Percentiles rank a stretch among this genome's conserved stretches.
These are phyloP conservation scores for Aspergillus pseudoviridinutans DNA, from an alignment of 2,329 filamentous ascomycete species.

Conservation along the genomic window DNA sequence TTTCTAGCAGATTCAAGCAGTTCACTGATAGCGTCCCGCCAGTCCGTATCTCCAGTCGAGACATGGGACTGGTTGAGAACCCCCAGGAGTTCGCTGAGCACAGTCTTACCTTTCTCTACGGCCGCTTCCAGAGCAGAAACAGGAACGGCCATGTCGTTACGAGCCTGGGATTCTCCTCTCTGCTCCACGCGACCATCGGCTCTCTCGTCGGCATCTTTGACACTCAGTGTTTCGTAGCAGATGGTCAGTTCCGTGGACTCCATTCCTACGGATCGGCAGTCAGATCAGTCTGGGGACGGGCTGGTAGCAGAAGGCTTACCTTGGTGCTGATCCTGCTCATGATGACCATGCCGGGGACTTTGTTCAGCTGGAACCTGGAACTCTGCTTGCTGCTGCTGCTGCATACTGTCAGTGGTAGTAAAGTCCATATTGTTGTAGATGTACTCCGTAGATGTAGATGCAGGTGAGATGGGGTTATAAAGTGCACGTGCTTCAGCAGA, in stretches of 20 bases:
- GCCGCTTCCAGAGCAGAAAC: constrained; percentile 28
- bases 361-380: neutral
- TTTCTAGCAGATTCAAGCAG: neutral
- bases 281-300: neutral
- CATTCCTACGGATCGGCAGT: too few species aligned
- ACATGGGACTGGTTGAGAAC: neutral
- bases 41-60: neutral
- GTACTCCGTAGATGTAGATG: too few species aligned
- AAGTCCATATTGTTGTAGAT: too few species aligned
- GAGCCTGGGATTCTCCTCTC: constrained; percentile 34
- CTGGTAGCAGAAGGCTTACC: neutral
- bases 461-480: too few species aligned
- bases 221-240: neutral
- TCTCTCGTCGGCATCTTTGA: neutral
- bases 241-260: neutral
- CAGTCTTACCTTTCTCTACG: neutral
- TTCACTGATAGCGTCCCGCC: neutral
- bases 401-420: too few species aligned
- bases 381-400: neutral
- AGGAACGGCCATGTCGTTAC: too few species aligned
- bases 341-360: neutral
- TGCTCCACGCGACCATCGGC: neutral
- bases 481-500: too few species aligned
- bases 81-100: neutral
- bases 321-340: neutral